Evolutionary conservation across 1,284 basidiomycete species (phyloP), one percentile per base, ranked within the genome.

Genomic region (Boletellus sp.): DNA sequence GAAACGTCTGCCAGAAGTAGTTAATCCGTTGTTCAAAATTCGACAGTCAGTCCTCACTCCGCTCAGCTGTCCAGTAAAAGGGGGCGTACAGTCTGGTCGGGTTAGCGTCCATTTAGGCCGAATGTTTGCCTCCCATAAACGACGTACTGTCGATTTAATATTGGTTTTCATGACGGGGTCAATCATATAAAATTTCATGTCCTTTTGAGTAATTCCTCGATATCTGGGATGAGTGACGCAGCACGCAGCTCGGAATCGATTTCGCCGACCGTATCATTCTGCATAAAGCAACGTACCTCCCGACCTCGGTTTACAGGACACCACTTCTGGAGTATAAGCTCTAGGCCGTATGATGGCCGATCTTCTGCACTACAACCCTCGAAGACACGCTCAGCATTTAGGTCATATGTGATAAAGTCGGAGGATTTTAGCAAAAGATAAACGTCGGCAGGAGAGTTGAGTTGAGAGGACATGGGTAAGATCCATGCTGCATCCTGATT

Each of bases 371-470:
- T 63, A 57, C 85, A 87, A 1, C 81, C 84, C 16, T 81, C 79
- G 53, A 91, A 89, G 15, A 91, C 82, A 35, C 63, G 74, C 16
- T 74, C 75, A 6, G 73, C 63, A 56, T 78, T 79, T 5, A 96
- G 68, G 65, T 95, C 95, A 58, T 96, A 90, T 8, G 82, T 78
- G 42, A 93, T 76, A 60, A 97, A 97, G 66, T 97, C 92, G 44
- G 91, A 93, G 3, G 91, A 91, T 70, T 99, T 99, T 58, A 99
- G 79, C 0, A 97, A 74, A 42, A 97, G 78, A 68, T 97, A 98
- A 24, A 98, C 85, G 60, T 99, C 96, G 5, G 88, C 83, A 0
- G 94, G 93, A 1, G 84, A 82, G 8, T 89, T 89, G 37, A 98
- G 74, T 0, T 90, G 92, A 1, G 89, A 85, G 6, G 87, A 86